Evolutionary conservation across 495 filamentous ascomycete species (phyloP), one percentile per base, ranked within the genome.

Genomic region (Aspergillus baeticus): DNA sequence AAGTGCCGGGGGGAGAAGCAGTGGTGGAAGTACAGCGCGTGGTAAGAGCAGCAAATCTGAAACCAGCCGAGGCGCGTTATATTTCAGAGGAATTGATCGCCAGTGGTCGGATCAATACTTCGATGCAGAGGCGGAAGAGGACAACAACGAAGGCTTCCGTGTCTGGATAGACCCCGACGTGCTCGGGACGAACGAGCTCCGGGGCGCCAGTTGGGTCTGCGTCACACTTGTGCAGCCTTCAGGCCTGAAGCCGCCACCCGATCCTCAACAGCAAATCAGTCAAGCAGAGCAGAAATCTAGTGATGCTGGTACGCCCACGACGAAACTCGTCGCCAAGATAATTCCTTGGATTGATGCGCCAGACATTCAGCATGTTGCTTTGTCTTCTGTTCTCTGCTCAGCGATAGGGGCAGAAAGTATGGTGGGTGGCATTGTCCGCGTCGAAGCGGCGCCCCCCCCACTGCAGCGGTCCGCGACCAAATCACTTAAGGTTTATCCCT

Each of bases 121-220:
- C 65, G 90, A 95, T 38, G 76, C 76, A 4, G 73, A 81, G 20
- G 70, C 70, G 15, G 66, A 77, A 17, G 73, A 72, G 29, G 67
- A 76, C 58, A 53, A 51, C 43, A 75, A 87, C 48, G 74, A 81
- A n/a, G 89, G 87, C 13, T 74, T 97, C 31, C 85, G 79, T 55
- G 79, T 94, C 20, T 97, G 94, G 87, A 76, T 96, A 5, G 91
- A 96, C 66, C 81, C 83, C 10, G 90, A 94, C 38, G 63, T 91
- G 39, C 74, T 95, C 8, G 66, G 79, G 0, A 80, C 81, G 0
- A 84, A 84, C 45, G 81, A 88, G 18, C 76, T 97, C 10, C 86
- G 86, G 55, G 88, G 88, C 0, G 77, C 87, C 2, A 84, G 73
- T 8, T 95, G 83, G 76, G 91, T 86, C 15, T 79, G 77, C 34